Evolutionary conservation across 2,329 filamentous ascomycete species (phyloP).

Genomic region (Epichloe gansuensis): DNA sequence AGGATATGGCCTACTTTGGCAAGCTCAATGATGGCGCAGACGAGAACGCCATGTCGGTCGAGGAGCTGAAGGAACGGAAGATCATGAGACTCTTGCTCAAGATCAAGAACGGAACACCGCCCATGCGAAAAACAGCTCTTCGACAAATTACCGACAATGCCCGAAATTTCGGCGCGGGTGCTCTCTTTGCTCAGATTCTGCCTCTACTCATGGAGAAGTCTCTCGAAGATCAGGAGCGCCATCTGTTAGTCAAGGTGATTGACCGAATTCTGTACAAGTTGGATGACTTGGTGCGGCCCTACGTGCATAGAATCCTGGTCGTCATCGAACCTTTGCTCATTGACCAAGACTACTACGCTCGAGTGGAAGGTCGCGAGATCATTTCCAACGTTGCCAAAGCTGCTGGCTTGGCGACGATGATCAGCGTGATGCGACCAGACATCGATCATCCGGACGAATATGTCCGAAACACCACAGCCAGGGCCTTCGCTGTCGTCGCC

Average conservation of each 20-base stretch:
- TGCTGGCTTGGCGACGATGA: constrained; percentile 95
- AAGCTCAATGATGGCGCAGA: constrained; percentile 92
- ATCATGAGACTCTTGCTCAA: constrained; percentile 95
- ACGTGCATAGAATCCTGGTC: constrained; percentile 95
- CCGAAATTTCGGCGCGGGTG: constrained; percentile 83
- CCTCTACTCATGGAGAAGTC: constrained; percentile 97
- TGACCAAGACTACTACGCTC: constrained; percentile 97
- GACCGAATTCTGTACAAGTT: constrained; percentile 97
- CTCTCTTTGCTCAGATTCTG: constrained; percentile 94
- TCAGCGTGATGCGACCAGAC: constrained; percentile 97
- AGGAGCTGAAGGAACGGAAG: constrained; percentile 94
- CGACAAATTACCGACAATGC: constrained; percentile 97
- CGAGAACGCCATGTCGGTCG: constrained; percentile 81
- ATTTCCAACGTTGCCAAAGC: constrained; percentile 97
- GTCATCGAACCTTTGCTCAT: constrained; percentile 99
- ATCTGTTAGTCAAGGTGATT: constrained; percentile 97
- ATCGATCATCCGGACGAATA: constrained; percentile 98
- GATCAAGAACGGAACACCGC: constrained; percentile 97
- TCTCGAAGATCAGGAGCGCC: constrained; percentile 92
- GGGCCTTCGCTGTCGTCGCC: constrained; percentile 93
- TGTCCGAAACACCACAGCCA: constrained; percentile 90
- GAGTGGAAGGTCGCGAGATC: constrained; percentile 95
- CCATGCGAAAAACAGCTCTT: constrained; percentile 95
- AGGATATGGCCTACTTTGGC: constrained; percentile 98
- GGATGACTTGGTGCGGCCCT: constrained; percentile 89